phyloP scores from a whole-genome alignment of 257 asterid species.

The Thymus quinquecostatus region DNA sequence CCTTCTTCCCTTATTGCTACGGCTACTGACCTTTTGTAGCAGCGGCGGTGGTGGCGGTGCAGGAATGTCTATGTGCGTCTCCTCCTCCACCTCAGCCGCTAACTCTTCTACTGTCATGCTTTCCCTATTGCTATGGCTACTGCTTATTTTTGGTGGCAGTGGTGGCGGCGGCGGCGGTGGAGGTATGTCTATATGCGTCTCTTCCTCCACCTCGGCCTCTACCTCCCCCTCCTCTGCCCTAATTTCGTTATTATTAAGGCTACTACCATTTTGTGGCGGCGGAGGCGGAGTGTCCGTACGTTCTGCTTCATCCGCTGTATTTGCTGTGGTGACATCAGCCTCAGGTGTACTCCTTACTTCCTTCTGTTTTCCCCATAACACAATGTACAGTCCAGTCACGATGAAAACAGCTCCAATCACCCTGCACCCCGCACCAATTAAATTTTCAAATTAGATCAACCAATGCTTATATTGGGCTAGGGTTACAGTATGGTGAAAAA shows the following conservation, averaged over 20 bases:
- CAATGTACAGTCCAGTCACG: slow-evolving; percentile 43
- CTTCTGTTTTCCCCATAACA: slow-evolving; percentile 48
- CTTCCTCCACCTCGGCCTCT: too few species aligned
- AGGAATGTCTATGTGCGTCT: not conserved
- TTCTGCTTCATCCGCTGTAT: too few species aligned
- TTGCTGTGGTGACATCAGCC: too few species aligned
- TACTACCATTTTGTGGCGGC: not conserved
- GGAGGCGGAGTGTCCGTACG: not conserved
- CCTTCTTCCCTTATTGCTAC: not conserved
- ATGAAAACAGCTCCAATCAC: slow-evolving; percentile 47
- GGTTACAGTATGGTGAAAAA: too few species aligned
- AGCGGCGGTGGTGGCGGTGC: not conserved
- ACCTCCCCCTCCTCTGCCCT: not conserved
- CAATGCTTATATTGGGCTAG: too few species aligned
- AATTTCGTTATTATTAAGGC: not conserved
- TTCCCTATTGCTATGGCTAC: not conserved
- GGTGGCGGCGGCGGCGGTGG: not conserved
- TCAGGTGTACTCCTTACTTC: slow-evolving; percentile 21
- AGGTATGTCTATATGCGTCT: not conserved
- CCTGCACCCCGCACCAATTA: slow-evolving; percentile 22
- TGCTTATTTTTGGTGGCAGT: not conserved
- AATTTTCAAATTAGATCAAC: not conserved
- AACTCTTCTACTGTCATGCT: not conserved
- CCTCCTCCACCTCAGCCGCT: not conserved
- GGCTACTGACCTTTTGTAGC: not conserved